A percentile compares a stretch with the other conserved stretches of the same genome.
Evolutionary conservation across 73 alveolate genomes (phyloP).

Genomic region (Paramecium octaurelia): DNA sequence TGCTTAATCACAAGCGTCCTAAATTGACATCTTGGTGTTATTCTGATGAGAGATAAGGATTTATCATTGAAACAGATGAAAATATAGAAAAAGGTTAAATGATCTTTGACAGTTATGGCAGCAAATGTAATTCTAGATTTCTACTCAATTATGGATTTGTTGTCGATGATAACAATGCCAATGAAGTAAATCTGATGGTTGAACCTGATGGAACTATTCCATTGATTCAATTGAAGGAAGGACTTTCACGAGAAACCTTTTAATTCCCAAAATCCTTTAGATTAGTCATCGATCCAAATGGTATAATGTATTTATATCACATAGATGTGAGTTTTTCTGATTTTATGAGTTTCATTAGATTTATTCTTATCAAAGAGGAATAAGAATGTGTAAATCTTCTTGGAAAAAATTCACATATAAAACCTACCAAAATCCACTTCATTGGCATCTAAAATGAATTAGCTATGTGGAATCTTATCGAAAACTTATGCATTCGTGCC

Average conservation of each 20-base stretch:
- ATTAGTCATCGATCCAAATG: slow-evolving; percentile 60
- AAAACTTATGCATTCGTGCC: slow-evolving; percentile 57
- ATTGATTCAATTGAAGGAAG: slow-evolving; percentile 66
- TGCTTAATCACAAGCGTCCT: slow-evolving; percentile 95
- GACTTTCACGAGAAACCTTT: slow-evolving; percentile 60
- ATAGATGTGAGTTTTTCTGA: slow-evolving; percentile 68
- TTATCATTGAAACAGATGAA: slow-evolving; percentile 88
- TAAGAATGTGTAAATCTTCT: slow-evolving; percentile 40
- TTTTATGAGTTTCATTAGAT: slow-evolving; percentile 71
- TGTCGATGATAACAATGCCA: slow-evolving; percentile 87
- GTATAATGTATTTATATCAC: background rate
- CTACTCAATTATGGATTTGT: slow-evolving; percentile 92
- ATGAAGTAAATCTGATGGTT: slow-evolving; percentile 83
- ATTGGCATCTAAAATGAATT: slow-evolving; percentile 67
- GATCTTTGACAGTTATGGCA: slow-evolving; percentile 94
- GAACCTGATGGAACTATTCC: slow-evolving; percentile 74
- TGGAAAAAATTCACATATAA: slow-evolving; percentile 42
- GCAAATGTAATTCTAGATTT: slow-evolving; percentile 92
- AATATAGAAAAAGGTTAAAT: slow-evolving; percentile 82
- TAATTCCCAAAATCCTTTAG: slow-evolving; percentile 64
- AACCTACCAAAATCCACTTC: slow-evolving; percentile 67
- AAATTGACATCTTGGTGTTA: slow-evolving; percentile 93
- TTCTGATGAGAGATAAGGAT: slow-evolving; percentile 82
- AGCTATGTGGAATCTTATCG: slow-evolving; percentile 62
- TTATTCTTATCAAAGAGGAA: slow-evolving; percentile 62